phyloP scores from a whole-genome alignment of 2,329 filamentous ascomycete species.

The Aspergillus spinulosporus region DNA sequence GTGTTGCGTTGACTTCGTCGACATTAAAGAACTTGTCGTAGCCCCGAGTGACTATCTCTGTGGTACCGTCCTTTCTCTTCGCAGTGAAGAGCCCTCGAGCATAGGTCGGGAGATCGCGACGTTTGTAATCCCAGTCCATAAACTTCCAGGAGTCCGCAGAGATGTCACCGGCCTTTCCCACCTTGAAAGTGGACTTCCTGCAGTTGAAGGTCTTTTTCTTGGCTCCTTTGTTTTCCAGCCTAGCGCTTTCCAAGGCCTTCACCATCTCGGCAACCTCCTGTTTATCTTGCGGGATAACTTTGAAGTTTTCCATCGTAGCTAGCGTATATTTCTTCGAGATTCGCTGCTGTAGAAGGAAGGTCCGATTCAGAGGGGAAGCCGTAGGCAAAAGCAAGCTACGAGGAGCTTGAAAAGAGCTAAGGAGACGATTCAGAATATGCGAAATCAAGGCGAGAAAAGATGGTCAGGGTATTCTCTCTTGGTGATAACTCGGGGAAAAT shows the following conservation, averaged over 20 bases:
- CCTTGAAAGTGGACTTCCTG: conserved; percentile 75
- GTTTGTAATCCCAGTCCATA: conserved; percentile 96
- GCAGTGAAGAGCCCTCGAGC: conserved; percentile 94
- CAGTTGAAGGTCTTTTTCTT: conserved; percentile 66
- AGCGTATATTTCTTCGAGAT: background rate
- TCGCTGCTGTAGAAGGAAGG: background rate
- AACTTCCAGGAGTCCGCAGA: conserved; percentile 89
- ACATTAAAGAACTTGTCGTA: conserved; percentile 99
- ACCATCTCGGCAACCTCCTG: conserved; percentile 68
- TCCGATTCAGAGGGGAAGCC: background rate
- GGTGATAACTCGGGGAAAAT: background rate
- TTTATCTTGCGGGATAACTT: conserved; percentile 68
- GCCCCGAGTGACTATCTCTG: conserved; percentile 81
- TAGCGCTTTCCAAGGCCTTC: conserved; percentile 58
- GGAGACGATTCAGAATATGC: background rate
- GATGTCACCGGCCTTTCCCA: conserved; percentile 65
- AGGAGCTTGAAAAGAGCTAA: background rate
- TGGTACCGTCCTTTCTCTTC: conserved; percentile 60
- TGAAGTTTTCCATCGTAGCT: conserved; percentile 19
- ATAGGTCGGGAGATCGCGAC: conserved; percentile 79
- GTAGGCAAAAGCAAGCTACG: background rate
- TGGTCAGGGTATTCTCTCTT: background rate
- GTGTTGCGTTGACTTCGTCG: conserved; percentile 75
- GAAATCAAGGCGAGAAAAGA: background rate
- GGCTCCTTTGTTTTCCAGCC: conserved; percentile 47